Conservation (phyloP, 2,329 filamentous ascomycete genomes). For the Endothia cerciana region DNA sequence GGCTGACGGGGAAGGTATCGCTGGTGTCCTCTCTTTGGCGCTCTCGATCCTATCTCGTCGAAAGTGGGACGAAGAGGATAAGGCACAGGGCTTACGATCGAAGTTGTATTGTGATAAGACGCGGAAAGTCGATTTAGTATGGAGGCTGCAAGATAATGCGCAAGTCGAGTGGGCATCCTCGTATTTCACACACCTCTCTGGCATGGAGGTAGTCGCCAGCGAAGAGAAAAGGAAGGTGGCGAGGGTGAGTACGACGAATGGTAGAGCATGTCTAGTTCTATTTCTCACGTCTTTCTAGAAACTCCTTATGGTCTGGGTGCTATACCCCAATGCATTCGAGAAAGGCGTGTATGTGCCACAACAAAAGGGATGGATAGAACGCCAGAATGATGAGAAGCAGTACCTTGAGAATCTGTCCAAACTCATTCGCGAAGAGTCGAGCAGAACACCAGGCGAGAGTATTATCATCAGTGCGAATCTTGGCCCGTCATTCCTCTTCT, state of each 20-base stretch:
- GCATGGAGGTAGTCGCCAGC: too few relatives aligned
- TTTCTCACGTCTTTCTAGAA: too few relatives aligned
- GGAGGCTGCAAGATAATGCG: neutral
- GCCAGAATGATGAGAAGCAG: neutral
- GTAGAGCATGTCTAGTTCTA: too few relatives aligned
- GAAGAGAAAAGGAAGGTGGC: neutral
- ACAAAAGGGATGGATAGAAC: neutral
- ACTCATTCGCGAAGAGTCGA: neutral
- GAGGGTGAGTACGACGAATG: too few relatives aligned
- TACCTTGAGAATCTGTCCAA: neutral
- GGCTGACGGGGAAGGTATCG: neutral
- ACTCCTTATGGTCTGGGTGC: neutral
- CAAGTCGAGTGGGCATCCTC: neutral
- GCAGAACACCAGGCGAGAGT: neutral
- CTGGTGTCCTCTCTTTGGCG: neutral
- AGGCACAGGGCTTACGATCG: neutral
- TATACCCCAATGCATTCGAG: neutral
- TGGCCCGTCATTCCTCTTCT: too few relatives aligned
- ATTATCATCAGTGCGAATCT: too few relatives aligned
- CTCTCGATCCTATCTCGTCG: neutral
- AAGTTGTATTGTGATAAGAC: conserved; percentile 8
- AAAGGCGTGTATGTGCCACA: neutral
- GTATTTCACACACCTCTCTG: too few relatives aligned
- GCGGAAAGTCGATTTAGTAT: neutral
- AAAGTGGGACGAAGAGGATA: neutral